Evolutionary conservation across 2,329 filamentous ascomycete species (phyloP).

Genomic region (Hypoxylon sp.): DNA sequence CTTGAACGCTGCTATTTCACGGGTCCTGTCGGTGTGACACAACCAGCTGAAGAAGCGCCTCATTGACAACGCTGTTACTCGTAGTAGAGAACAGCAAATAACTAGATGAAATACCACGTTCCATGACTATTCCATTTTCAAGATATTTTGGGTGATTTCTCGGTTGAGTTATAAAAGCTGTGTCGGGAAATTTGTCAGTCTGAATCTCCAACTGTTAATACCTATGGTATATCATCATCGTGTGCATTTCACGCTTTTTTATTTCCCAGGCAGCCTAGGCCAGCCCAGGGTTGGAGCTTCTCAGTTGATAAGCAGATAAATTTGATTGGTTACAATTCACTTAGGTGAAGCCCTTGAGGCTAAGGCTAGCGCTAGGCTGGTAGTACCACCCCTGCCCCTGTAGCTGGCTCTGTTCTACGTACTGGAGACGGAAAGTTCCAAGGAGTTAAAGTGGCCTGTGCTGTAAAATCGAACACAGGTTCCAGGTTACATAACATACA

Average conservation of each 20-base stretch:
- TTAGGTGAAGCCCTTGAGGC: slow-evolving; percentile 8
- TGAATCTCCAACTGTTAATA: slow-evolving; percentile 11
- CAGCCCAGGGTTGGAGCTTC: slow-evolving; percentile 6
- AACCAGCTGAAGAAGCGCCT: slow-evolving; percentile 28
- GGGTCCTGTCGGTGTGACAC: slow-evolving; percentile 33
- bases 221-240: slow-evolving; percentile 13
- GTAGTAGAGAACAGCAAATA: slow-evolving; percentile 11
- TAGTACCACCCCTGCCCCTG: neutral
- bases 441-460: slow-evolving; percentile 29
- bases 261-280: slow-evolving; percentile 5
- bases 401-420: neutral
- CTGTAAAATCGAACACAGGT: neutral
- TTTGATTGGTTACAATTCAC: slow-evolving; percentile 25
- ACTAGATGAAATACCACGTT: slow-evolving; percentile 14
- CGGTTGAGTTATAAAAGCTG: neutral
- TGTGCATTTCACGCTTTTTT: slow-evolving; percentile 24
- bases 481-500: no score
- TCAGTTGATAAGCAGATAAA: slow-evolving; percentile 12
- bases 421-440: no score
- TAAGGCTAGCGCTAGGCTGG: slow-evolving; percentile 7
- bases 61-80: slow-evolving; percentile 33
- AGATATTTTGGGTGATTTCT: neutral
- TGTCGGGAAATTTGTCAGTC: neutral
- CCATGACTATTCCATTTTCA: slow-evolving; percentile 27
- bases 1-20: slow-evolving; percentile 37